Evolutionary conservation across 1,284 basidiomycete species (phyloP).

Genomic region (Boletus sp.): DNA sequence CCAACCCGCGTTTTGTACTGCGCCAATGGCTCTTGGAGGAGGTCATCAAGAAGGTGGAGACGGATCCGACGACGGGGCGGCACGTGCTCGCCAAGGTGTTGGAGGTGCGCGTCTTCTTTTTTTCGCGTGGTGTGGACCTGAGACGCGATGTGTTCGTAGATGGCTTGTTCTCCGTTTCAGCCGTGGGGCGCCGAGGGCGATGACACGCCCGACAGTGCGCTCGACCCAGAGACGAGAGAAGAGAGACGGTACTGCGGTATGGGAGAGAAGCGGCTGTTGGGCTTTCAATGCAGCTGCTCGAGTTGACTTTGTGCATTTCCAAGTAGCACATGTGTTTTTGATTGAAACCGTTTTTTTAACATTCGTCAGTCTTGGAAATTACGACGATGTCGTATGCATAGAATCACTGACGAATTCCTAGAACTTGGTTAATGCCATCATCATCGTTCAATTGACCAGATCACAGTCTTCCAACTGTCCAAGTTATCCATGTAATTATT

Average conservation of each 20-base stretch:
- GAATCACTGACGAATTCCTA: no score
- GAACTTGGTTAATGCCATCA: no score
- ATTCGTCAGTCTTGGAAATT: no score
- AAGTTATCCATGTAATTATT: no score
- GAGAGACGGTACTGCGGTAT: slow-evolving; percentile 76
- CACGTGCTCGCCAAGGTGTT: slow-evolving; percentile 70
- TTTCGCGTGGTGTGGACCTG: not conserved
- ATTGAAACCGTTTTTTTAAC: no score
- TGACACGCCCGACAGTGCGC: slow-evolving; percentile 36
- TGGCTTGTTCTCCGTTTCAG: slow-evolving; percentile 79
- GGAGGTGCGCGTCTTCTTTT: slow-evolving; percentile 45
- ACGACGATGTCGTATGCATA: no score
- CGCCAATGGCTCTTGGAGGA: slow-evolving; percentile 94
- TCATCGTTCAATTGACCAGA: no score
- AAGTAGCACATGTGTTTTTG: no score
- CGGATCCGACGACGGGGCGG: slow-evolving; percentile 54
- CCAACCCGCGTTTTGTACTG: slow-evolving; percentile 86
- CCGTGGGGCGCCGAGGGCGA: slow-evolving; percentile 71
- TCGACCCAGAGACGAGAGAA: slow-evolving; percentile 61
- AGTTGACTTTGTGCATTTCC: no score
- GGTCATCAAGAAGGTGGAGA: slow-evolving; percentile 66
- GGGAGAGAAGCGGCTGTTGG: slow-evolving; percentile 72
- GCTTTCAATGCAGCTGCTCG: slow-evolving; percentile 92
- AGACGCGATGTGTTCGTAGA: slow-evolving; percentile 39
- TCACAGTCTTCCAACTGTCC: no score